Base-by-base conservation (phyloP, 75 land plant species). In the Pseudotsuga menziesii region DNA sequence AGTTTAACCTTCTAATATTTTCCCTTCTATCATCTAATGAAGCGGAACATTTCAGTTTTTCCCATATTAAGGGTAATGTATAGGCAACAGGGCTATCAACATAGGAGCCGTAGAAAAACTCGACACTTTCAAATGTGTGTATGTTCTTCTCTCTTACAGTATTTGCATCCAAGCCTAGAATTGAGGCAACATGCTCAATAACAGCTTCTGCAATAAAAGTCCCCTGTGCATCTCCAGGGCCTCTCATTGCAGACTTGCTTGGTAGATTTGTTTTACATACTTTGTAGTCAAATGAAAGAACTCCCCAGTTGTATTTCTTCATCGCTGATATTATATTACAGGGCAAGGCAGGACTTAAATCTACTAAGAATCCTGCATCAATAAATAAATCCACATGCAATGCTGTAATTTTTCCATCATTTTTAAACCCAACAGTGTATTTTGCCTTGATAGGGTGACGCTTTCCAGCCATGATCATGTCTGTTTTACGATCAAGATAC, bases 401-500 rank as follows among this genome's bases (percentile, higher is more conserved):
- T 20, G 89, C 97, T 60, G 99, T 94, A 56, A 96, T 83, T 77
- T 84, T 90, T 22, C 99, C 97, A 74, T 85, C 84, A 71, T 78
- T 77, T 57, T 88, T 96, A 80, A 92, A 96, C 15, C 92, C 98
- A 1, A 94, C 98, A 77, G 85, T 82, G 60, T 94, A 94, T 17
- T 81, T 88, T 80, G 93, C 72, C 67, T 86, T 89, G 80, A 89
- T 89, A 1, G 94, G 91, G 78, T 94, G 93, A 29, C 99, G 82
- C 63, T 95, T 97, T 84, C 94, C 98, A 35, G 87, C 80, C 71
- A 88, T 85, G 57, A 90, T 82, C 95, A 96, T 96, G 73, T 96
- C 99, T 32, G 99, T 94, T 75, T 84, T 92, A 52, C 99, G 98
- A 67, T 96, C 92, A 17, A 92, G 78, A 69, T 89, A 94, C 58